Conservation (phyloP, 2,329 filamentous ascomycete genomes). For the Colletotrichum phormii region DNA sequence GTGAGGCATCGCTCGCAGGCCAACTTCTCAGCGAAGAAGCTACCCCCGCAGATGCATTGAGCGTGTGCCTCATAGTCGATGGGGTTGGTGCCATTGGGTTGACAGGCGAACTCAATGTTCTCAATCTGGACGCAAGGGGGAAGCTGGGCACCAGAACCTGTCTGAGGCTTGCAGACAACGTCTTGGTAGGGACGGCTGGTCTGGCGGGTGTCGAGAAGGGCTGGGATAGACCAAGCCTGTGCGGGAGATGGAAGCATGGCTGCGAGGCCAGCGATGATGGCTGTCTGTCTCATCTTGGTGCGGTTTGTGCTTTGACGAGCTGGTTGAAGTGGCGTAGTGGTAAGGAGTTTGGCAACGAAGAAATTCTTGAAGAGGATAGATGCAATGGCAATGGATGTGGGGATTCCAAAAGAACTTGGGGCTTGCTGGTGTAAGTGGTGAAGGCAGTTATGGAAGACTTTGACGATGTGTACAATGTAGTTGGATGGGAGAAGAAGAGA, state of each 20-base stretch:
- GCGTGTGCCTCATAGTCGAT: slow-evolving; percentile 39
- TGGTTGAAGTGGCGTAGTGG: not conserved
- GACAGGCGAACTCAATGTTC: slow-evolving; percentile 45
- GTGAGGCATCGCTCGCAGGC: slow-evolving; percentile 55
- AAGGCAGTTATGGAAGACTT: not conserved
- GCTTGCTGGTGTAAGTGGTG: slow-evolving; percentile 20
- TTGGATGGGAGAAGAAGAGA: slow-evolving; percentile 15
- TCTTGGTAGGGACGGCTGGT: slow-evolving; percentile 35
- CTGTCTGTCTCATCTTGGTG: slow-evolving; percentile 27
- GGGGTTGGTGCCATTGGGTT: slow-evolving; percentile 43
- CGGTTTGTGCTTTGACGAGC: not conserved
- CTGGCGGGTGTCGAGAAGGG: slow-evolving; percentile 31
- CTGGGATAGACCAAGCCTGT: slow-evolving; percentile 16
- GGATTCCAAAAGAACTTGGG: not conserved
- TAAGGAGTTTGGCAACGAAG: not conserved
- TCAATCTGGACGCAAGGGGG: slow-evolving; percentile 46
- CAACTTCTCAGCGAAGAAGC: slow-evolving; percentile 56
- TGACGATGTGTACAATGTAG: not conserved
- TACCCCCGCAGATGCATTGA: slow-evolving; percentile 49
- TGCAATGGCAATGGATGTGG: not conserved
- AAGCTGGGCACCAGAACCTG: slow-evolving; percentile 16
- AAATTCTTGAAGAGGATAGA: not conserved
- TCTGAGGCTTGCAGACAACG: slow-evolving; percentile 35
- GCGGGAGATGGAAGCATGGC: slow-evolving; percentile 13
- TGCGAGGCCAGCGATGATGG: slow-evolving; percentile 29